Evolutionary conservation across 768 basidiomycete genomes (phyloP).

Genomic region (Tephrocybe sp.): DNA sequence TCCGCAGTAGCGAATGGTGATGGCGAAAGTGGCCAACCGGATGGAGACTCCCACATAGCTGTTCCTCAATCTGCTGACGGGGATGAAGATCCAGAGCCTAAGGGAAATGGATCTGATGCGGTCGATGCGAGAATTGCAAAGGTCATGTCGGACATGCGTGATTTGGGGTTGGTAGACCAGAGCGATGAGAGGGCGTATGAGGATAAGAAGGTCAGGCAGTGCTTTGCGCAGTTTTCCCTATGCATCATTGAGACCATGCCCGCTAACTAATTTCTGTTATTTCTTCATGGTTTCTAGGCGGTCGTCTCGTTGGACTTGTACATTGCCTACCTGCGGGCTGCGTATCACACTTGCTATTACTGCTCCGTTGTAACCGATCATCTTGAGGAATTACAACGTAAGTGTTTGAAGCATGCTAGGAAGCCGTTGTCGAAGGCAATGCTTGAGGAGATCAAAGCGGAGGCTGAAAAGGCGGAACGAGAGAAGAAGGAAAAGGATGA

Average conservation of each 20-base stretch:
- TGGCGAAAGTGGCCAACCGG: conserved; percentile 21
- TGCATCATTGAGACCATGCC: not conserved
- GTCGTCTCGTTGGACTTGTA: conserved; percentile 87
- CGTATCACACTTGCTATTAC: conserved; percentile 96
- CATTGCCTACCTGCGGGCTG: conserved; percentile 88
- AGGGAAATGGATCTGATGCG: conserved; percentile 68
- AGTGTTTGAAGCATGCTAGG: conserved; percentile 90
- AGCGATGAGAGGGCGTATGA: conserved; percentile 66
- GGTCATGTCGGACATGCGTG: conserved; percentile 65
- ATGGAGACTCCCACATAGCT: conserved; percentile 27
- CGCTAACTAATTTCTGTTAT: conserved; percentile 13
- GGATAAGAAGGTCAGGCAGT: conserved; percentile 61
- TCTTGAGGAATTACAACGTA: conserved; percentile 91
- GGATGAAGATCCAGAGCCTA: conserved; percentile 55
- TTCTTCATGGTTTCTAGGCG: conserved; percentile 46
- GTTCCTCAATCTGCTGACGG: conserved; percentile 33
- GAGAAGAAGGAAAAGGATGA: conserved; percentile 42
- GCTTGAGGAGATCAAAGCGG: conserved; percentile 60
- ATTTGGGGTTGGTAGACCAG: conserved; percentile 56
- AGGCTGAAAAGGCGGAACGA: conserved; percentile 49
- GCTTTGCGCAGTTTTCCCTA: conserved; percentile 9
- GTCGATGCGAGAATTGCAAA: conserved; percentile 82
- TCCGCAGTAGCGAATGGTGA: conserved; percentile 24
- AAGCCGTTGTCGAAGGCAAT: conserved; percentile 63
- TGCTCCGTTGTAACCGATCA: conserved; percentile 92